Evolutionary conservation across 805 yeast genomes (phyloP), one percentile per base, ranked within the genome.

Genomic region (Sugiyamaella qingdaonensis): DNA sequence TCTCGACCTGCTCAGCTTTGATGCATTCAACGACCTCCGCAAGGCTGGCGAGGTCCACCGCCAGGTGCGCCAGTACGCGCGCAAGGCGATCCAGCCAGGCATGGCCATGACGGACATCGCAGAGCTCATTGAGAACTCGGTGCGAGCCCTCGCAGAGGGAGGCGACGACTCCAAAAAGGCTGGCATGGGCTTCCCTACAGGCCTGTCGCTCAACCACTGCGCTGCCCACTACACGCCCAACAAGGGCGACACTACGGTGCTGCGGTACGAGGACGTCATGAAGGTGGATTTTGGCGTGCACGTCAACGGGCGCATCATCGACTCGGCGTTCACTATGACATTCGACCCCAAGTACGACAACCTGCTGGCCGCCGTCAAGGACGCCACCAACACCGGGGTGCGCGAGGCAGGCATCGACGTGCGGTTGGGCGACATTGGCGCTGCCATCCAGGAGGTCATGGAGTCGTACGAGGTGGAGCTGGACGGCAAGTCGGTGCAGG

Each of bases 211-310:
- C 58, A 94, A 94, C 71, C 87, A 90, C 66, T 85, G 89, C 66
- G 99, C 99, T 24, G 99, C 99, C 0, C 99, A 94, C 68, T 94
- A 90, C 71, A 92, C 98, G 0, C 99, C 99, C 11, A 94, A 94
- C 72, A 85, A 92, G 4, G 96, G 96, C 10, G 99, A 94, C 68
- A 88, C 82, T 63, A 79, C 88, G 5, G 86, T 86, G 1, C 74
- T 94, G 60, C 75, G 78, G 56, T 81, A 89, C 63, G 95, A 88
- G 56, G 99, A 94, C 69, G 97, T 94, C 46, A 82, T 94, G 88
- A 94, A 94, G 73, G 92, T 94, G 37, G 99, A 94, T 68, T 82
- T 92, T 64, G 99, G 99, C 60, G 97, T 94, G 19, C 99, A 94
- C 66, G 87, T 92, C 39, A 88, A 94, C 64, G 99, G 99, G 13